Percentiles rank a stretch among this genome's conserved stretches.
These are phyloP conservation scores for Mucor indicus DNA, from an alignment of 371 early-diverging fungal genomes.

Conservation along the genomic window DNA sequence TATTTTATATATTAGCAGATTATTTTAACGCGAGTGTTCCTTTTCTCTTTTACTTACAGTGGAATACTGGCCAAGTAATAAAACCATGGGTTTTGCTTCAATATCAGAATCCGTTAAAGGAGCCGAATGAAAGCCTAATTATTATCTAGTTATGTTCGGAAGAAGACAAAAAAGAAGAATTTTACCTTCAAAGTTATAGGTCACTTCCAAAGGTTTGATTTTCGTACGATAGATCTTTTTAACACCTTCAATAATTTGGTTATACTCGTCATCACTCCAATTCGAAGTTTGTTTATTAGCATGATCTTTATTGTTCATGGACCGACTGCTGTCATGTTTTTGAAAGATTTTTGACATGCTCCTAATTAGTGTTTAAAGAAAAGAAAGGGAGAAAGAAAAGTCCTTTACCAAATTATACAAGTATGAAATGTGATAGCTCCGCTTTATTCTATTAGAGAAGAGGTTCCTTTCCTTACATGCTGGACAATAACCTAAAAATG, in stretches of 20 bases:
- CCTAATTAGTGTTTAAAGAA: too few relatives aligned
- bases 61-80: slow-evolving; percentile 85
- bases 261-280: slow-evolving; percentile 49
- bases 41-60: slow-evolving; percentile 38
- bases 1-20: slow-evolving; percentile 6
- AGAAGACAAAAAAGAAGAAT: slow-evolving; percentile 1
- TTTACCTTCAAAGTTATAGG: slow-evolving; percentile 75
- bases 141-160: neutral
- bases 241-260: slow-evolving; percentile 61
- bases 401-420: too few relatives aligned
- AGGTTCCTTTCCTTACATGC: too few relatives aligned
- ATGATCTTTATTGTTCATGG: too few relatives aligned
- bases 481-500: too few relatives aligned
- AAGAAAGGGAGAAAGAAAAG: too few relatives aligned
- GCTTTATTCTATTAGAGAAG: too few relatives aligned
- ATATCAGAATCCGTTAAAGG: slow-evolving; percentile 80
- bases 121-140: slow-evolving; percentile 68
- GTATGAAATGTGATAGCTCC: too few relatives aligned
- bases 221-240: slow-evolving; percentile 69
- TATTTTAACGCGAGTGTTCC: neutral
- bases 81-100: slow-evolving; percentile 81
- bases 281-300: neutral
- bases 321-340: too few relatives aligned
- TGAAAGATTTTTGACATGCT: too few relatives aligned
- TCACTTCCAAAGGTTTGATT: slow-evolving; percentile 71